Evolutionary conservation across 2,329 filamentous ascomycete species (phyloP).

Genomic region (Scedosporium aurantiacum): DNA sequence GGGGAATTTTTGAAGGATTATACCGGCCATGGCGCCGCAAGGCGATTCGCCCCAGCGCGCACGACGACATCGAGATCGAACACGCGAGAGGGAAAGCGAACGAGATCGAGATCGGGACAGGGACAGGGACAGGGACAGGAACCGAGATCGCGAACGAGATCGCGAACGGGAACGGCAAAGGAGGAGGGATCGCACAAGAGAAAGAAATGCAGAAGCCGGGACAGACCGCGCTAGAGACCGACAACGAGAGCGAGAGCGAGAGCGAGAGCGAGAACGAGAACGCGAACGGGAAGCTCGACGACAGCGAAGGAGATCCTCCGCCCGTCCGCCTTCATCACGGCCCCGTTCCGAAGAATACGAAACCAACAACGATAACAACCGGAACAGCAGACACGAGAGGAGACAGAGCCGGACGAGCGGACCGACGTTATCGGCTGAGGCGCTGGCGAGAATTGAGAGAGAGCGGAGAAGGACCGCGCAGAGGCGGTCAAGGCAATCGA

Average conservation of each 20-base stretch:
- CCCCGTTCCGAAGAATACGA: slow-evolving; percentile 1
- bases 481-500: slow-evolving; percentile 29
- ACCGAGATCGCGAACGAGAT: background rate
- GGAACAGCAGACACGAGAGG: slow-evolving; percentile 18
- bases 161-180: background rate
- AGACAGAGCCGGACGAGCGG: slow-evolving; percentile 12
- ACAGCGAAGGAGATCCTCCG: slow-evolving; percentile 5
- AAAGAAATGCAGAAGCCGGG: background rate
- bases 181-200: slow-evolving; percentile 3
- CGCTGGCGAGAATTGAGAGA: slow-evolving; percentile 55
- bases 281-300: slow-evolving; percentile 1
- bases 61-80: slow-evolving; percentile 8
- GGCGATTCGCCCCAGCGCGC: slow-evolving; percentile 2
- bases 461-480: slow-evolving; percentile 42
- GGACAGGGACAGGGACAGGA: slow-evolving; percentile 1
- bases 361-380: slow-evolving; percentile 19
- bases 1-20: background rate
- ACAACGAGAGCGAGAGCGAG: background rate
- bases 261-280: background rate
- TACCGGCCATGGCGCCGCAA: slow-evolving; percentile 2
- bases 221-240: background rate
- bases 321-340: background rate
- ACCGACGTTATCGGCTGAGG: slow-evolving; percentile 34
- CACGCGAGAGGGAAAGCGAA: slow-evolving; percentile 7
- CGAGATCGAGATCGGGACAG: slow-evolving; percentile 1